Percentiles rank a stretch among this genome's conserved stretches.
Evolutionary conservation across 768 basidiomycete genomes (phyloP).

Genomic region (Boletus eberwhitei): DNA sequence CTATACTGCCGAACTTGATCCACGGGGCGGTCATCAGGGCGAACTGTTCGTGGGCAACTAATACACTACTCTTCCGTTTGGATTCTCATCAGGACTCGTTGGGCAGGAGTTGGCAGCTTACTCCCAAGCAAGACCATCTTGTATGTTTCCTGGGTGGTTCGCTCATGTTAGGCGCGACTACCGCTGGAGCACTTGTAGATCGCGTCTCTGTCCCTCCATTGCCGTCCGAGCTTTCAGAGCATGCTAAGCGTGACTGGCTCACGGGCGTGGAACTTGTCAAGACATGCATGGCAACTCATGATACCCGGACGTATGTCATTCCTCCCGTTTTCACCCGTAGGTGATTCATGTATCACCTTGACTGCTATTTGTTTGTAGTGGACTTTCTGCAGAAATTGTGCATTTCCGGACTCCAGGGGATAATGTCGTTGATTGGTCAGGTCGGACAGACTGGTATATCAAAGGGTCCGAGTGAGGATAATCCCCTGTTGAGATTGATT

Average conservation of each 20-base stretch:
- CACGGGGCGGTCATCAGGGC: conserved; percentile 39
- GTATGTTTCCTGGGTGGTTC: conserved; percentile 94
- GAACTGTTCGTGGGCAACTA: conserved; percentile 33
- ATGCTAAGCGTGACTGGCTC: conserved; percentile 74
- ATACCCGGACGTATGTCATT: conserved; percentile 69
- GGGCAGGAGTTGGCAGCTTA: conserved; percentile 64
- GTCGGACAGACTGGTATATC: conserved; percentile 80
- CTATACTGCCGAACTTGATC: conserved; percentile 81
- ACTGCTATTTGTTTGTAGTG: conserved; percentile 40
- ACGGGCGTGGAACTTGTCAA: conserved; percentile 77
- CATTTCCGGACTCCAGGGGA: conserved; percentile 74
- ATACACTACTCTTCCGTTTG: neutral
- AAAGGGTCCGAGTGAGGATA: conserved; percentile 64
- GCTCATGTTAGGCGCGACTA: conserved; percentile 85
- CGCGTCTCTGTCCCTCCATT: conserved; percentile 67
- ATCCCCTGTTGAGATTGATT: neutral
- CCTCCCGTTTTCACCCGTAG: neutral
- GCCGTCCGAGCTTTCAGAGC: conserved; percentile 54
- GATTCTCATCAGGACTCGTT: conserved; percentile 4
- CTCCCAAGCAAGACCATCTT: conserved; percentile 92
- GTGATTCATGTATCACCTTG: neutral
- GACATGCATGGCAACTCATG: conserved; percentile 85
- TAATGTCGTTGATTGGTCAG: conserved; percentile 41
- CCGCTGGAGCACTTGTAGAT: conserved; percentile 49
- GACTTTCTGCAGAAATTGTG: conserved; percentile 85